Conservation (phyloP, 2,329 filamentous ascomycete species). For the Xylariaceae sp. region DNA sequence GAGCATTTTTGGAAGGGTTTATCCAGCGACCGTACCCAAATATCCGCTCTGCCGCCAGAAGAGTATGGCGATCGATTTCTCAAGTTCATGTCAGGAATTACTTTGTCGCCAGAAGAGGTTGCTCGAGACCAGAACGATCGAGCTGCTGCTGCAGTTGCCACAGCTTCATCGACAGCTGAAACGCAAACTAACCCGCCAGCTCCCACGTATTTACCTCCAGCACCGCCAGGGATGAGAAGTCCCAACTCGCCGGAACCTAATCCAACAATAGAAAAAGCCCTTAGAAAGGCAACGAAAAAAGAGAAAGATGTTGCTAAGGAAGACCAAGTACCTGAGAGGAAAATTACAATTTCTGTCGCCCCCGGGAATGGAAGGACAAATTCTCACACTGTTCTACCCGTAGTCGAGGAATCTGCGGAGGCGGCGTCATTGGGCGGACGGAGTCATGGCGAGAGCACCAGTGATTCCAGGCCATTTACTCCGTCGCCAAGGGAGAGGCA, state of each 20-base stretch:
- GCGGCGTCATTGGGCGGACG: slow-evolving; percentile 68
- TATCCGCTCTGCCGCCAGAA: slow-evolving; percentile 88
- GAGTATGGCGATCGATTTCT: slow-evolving; percentile 94
- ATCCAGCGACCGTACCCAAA: slow-evolving; percentile 80
- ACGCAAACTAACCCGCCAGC: slow-evolving; percentile 27
- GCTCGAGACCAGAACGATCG: slow-evolving; percentile 66
- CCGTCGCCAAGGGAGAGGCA: slow-evolving; percentile 42
- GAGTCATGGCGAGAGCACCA: slow-evolving; percentile 55
- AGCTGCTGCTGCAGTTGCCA: slow-evolving; percentile 57
- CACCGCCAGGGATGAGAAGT: slow-evolving; percentile 42
- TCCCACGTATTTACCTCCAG: slow-evolving; percentile 41
- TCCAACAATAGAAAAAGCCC: slow-evolving; percentile 39
- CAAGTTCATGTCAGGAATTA: slow-evolving; percentile 88
- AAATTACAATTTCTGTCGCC: slow-evolving; percentile 37
- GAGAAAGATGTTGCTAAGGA: slow-evolving; percentile 41
- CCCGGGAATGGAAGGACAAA: slow-evolving; percentile 35
- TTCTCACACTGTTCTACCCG: slow-evolving; percentile 64
- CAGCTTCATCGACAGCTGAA: slow-evolving; percentile 37
- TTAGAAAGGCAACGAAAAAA: slow-evolving; percentile 37
- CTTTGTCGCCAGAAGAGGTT: slow-evolving; percentile 87
- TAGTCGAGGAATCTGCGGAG: slow-evolving; percentile 91
- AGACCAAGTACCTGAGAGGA: slow-evolving; percentile 41
- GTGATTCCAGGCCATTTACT: slow-evolving; percentile 42
- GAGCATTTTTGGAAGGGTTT: slow-evolving; percentile 98
- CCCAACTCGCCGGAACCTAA: slow-evolving; percentile 40